These are phyloP conservation scores for Davidsoniella neocaledoniae DNA, from an alignment of 2,329 filamentous ascomycete species.

Conservation along the genomic window DNA sequence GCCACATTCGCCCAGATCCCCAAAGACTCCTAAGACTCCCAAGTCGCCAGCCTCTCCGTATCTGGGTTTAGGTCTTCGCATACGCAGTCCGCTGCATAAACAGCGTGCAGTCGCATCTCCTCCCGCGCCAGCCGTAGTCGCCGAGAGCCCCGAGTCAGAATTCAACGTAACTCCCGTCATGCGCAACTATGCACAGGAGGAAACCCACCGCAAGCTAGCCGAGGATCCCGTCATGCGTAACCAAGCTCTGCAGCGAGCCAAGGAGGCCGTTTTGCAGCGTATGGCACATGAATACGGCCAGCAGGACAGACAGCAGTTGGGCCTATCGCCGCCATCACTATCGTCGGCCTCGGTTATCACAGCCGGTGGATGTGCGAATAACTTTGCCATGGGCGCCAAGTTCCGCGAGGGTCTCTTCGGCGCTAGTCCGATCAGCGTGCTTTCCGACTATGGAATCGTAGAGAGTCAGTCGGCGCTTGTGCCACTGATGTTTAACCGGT, in stretches of 20 bases:
- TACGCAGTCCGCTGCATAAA: neutral
- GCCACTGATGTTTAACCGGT: conserved; percentile 41
- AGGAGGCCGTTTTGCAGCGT: conserved; percentile 42
- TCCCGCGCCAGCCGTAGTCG: neutral
- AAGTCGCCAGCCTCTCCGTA: neutral
- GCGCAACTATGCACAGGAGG: conserved; percentile 37
- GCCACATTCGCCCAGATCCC: neutral
- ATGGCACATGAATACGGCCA: conserved; percentile 32
- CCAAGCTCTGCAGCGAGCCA: conserved; percentile 39
- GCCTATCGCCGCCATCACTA: neutral
- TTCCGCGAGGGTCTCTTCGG: conserved; percentile 29
- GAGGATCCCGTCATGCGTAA: conserved; percentile 38
- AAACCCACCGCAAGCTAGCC: conserved; percentile 36
- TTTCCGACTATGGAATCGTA: conserved; percentile 29
- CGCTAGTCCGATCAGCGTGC: conserved; percentile 20
- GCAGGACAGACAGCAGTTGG: neutral
- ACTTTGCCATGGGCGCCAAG: conserved; percentile 21
- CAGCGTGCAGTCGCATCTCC: neutral
- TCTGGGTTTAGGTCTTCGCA: neutral
- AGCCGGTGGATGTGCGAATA: conserved; percentile 5
- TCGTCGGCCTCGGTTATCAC: neutral
- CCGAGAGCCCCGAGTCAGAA: conserved; percentile 16
- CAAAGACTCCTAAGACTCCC: neutral
- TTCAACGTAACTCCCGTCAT: conserved; percentile 39
- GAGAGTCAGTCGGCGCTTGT: conserved; percentile 38